A percentile compares a stretch with the other conserved stretches of the same genome.
These are phyloP conservation scores for Botrytis paeoniae DNA, from an alignment of 2,329 filamentous ascomycete genomes.

Conservation along the genomic window DNA sequence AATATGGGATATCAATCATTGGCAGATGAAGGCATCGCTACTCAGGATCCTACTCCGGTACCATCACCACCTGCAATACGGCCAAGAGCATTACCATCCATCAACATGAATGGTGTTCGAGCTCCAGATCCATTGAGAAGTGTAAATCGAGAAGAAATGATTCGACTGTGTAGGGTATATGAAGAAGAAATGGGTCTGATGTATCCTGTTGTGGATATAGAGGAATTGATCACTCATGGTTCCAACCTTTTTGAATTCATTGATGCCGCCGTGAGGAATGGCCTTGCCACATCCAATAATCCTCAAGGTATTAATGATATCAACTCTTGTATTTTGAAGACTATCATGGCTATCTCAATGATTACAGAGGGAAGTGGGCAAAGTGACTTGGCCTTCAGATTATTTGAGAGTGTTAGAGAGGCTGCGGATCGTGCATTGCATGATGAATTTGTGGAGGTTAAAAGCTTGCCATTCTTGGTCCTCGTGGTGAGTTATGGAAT, in stretches of 20 bases:
- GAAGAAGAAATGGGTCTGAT: constrained; percentile 90
- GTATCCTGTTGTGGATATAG: constrained; percentile 82
- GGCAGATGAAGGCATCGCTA: constrained; percentile 60
- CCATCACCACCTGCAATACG: constrained; percentile 32
- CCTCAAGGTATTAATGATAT: constrained; percentile 52
- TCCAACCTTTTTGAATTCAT: constrained; percentile 69
- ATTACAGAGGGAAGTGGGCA: constrained; percentile 76
- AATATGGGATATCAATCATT: constrained; percentile 80
- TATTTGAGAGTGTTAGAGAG: constrained; percentile 75
- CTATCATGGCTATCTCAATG: constrained; percentile 76
- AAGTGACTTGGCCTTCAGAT: constrained; percentile 66
- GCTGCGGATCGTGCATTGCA: constrained; percentile 63
- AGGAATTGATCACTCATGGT: constrained; percentile 67
- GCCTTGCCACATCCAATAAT: constrained; percentile 52
- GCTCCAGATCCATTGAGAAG: constrained; percentile 77
- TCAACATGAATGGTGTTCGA: constrained; percentile 41
- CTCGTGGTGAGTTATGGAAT: constrained; percentile 48
- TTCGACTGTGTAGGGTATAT: constrained; percentile 74
- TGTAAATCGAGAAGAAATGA: constrained; percentile 73
- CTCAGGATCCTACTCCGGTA: constrained; percentile 50
- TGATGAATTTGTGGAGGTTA: constrained; percentile 51
- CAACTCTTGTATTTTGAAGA: constrained; percentile 71
- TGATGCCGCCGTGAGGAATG: constrained; percentile 59
- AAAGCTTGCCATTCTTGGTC: constrained; percentile 56
- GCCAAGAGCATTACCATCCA: constrained; percentile 22